These are phyloP conservation scores for Neocatenulostroma microsporum DNA, from an alignment of 2,329 filamentous ascomycete genomes.

Conservation along the genomic window DNA sequence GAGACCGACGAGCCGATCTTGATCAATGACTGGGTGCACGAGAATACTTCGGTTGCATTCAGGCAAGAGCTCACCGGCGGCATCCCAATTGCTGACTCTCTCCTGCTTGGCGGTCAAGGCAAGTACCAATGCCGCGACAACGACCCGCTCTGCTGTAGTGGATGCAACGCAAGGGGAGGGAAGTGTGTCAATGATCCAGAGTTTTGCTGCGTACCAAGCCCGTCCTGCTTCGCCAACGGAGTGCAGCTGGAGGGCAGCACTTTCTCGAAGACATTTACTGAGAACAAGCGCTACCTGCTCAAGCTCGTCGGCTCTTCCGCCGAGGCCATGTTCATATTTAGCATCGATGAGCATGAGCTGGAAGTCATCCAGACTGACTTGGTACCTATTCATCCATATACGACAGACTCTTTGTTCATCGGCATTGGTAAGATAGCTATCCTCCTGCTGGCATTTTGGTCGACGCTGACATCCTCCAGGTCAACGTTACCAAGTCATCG, in stretches of 20 bases:
- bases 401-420: constrained; percentile 28
- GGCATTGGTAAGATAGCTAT: not conserved
- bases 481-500: constrained; percentile 29
- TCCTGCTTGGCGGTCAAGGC: constrained; percentile 13
- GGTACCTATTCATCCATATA: constrained; percentile 36
- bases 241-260: not conserved
- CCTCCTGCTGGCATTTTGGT: constrained; percentile 8
- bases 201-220: constrained; percentile 14
- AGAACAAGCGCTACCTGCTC: constrained; percentile 36
- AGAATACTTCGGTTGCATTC: constrained; percentile 8
- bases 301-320: constrained; percentile 35
- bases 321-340: constrained; percentile 30
- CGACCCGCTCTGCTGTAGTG: constrained; percentile 12
- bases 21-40: constrained; percentile 5
- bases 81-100: constrained; percentile 14
- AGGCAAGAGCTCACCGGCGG: constrained; percentile 25
- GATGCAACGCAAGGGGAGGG: constrained; percentile 7
- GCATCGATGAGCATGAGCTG: constrained; percentile 35
- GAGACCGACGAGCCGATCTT: constrained; percentile 13
- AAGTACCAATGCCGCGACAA: constrained; percentile 13
- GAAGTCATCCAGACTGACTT: constrained; percentile 38
- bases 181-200: constrained; percentile 5
- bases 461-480: constrained; percentile 19
- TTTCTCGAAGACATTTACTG: not conserved
- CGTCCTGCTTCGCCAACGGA: constrained; percentile 5